Evolutionary conservation across 164 flowering plant species (phyloP).

Genomic region (Stephania yunnanensis): DNA sequence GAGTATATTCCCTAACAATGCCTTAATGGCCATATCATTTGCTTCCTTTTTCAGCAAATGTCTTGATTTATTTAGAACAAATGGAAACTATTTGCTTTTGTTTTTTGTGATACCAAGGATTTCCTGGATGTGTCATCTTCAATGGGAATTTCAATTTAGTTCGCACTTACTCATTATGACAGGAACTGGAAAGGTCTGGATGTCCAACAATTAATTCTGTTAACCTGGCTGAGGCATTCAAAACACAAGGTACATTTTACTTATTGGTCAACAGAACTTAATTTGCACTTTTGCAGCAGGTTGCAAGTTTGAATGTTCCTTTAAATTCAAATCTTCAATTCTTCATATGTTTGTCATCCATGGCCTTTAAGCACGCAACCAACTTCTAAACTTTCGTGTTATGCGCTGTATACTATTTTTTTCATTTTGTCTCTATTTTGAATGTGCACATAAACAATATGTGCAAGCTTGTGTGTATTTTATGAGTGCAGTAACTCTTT

Average conservation of each 20-base stretch:
- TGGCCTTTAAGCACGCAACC: not conserved
- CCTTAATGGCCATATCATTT: not conserved
- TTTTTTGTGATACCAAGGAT: not conserved
- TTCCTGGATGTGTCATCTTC: not conserved
- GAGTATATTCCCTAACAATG: not conserved
- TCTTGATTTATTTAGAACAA: not conserved
- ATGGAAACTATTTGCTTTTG: not conserved
- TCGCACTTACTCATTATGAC: constrained; percentile 13
- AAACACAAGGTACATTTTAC: constrained; percentile 50
- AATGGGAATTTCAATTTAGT: not conserved
- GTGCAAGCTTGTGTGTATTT: not conserved
- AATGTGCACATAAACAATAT: not conserved
- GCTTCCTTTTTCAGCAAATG: not conserved
- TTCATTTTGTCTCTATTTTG: not conserved
- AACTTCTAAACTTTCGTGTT: not conserved
- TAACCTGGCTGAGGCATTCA: constrained; percentile 63
- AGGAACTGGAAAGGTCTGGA: constrained; percentile 77
- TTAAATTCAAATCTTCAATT: not conserved
- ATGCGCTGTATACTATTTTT: not conserved
- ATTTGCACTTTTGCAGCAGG: not conserved
- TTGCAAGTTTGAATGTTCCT: not conserved
- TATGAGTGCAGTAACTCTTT: not conserved
- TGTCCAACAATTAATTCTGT: constrained; percentile 32
- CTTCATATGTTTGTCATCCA: not conserved
- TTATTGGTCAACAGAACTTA: not conserved